Evolutionary conservation across 345 rosid species (phyloP), one percentile per base, ranked within the genome.

Genomic region (Populus alba): DNA sequence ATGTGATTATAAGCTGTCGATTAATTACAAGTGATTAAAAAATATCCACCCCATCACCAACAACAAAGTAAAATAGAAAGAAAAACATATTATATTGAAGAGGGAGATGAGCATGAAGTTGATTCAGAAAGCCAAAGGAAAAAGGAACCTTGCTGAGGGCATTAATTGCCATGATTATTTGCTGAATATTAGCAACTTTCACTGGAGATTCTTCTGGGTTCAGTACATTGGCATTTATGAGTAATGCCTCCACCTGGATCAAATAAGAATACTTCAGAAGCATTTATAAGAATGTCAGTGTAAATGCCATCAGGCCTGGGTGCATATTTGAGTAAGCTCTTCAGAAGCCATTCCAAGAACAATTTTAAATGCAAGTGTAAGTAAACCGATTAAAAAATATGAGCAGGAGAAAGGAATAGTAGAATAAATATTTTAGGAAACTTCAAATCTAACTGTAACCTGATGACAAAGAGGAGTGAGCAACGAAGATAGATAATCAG

Each of bases 141-240:
- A 77, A 66, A 76, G 43, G 62, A 77, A 96, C 98, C 99, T 96
- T 96, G 96, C 99, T 96, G 80, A 93, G 92, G 72, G 99, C 91
- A 88, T 90, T 96, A 37, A 96, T 91, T 69, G 98, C 97, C 87
- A 93, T 81, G 68, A 93, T 91, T 79, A 90, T 88, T 75, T 85
- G 95, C 84, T 93, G 97, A 65, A 92, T 75, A 73, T 83, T 86
- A 11, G 86, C 88, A 77, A 93, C 75, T 83, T 88, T 92, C 39
- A 68, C 79, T 53, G 88, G 81, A 79, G 86, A 88, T 39, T 91
- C 95, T 68, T 90, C 95, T 2, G 85, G 73, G 77, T 73, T 87
- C 63, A 83, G 77, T 18, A 74, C 71, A 81, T 87, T 84, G 62
- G 95, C 86, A 81, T 90, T 88, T 79, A 77, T 49, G 68, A 96